These are phyloP conservation scores for Ophiostoma sp. DNA, from an alignment of 2,329 filamentous ascomycete species.

Conservation along the genomic window DNA sequence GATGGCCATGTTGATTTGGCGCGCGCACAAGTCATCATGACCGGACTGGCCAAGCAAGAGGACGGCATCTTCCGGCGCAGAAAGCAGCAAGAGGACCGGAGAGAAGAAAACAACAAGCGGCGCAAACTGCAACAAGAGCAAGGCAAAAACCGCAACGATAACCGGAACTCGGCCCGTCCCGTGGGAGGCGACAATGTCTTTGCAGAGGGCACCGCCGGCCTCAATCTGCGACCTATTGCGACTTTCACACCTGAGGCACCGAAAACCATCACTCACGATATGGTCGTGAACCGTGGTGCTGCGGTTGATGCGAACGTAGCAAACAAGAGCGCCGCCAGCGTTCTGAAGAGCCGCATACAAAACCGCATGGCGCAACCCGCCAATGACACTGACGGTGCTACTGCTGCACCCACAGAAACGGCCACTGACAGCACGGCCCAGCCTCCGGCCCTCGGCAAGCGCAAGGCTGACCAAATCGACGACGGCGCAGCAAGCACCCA, in stretches of 20 bases:
- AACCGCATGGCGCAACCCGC: constrained; percentile 38
- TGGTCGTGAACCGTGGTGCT: constrained; percentile 74
- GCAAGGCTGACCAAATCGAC: constrained; percentile 72
- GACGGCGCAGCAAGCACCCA: constrained; percentile 60
- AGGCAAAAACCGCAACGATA: constrained; percentile 5
- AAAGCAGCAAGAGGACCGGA: constrained; percentile 80
- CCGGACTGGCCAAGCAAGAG: constrained; percentile 88
- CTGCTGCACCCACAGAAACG: neutral
- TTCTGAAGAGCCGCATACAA: constrained; percentile 78
- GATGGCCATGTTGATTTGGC: constrained; percentile 89
- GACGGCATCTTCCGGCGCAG: constrained; percentile 88
- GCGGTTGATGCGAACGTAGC: constrained; percentile 71
- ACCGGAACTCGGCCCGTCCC: constrained; percentile 2
- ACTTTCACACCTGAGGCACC: constrained; percentile 56
- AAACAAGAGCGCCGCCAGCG: constrained; percentile 93
- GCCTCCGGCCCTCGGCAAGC: constrained; percentile 53
- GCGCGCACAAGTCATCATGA: constrained; percentile 82
- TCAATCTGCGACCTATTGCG: constrained; percentile 41
- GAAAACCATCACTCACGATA: constrained; percentile 74
- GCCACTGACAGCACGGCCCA: constrained; percentile 24
- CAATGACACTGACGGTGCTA: constrained; percentile 19
- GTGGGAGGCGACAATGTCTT: constrained; percentile 29
- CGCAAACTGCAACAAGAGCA: constrained; percentile 73
- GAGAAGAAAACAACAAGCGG: constrained; percentile 75
- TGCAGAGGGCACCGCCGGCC: constrained; percentile 28